These are phyloP conservation scores for Actinomortierella ambigua DNA, from an alignment of 371 early-diverging fungal species.

Conservation along the genomic window DNA sequence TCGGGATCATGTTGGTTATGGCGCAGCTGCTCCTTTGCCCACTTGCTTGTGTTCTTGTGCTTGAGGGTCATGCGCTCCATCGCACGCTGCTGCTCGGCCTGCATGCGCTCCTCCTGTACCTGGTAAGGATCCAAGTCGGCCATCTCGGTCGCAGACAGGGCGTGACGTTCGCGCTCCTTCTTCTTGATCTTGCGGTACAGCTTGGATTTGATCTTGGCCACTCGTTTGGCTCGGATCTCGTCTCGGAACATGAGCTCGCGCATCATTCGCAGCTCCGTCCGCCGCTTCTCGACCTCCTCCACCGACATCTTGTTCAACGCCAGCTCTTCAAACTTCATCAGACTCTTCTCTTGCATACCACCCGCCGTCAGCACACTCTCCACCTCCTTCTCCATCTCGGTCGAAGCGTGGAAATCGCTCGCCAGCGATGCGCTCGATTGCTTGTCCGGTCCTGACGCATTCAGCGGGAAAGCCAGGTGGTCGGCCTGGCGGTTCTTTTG, in stretches of 20 bases:
- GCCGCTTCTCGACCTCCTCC: slow-evolving; percentile 78
- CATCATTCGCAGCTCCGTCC: slow-evolving; percentile 85
- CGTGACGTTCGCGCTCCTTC: slow-evolving; percentile 65
- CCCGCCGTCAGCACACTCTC: slow-evolving; percentile 65
- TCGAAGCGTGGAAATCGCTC: slow-evolving; percentile 62
- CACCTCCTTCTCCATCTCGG: slow-evolving; percentile 84
- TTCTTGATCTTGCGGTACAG: slow-evolving; percentile 85
- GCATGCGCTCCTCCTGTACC: slow-evolving; percentile 62
- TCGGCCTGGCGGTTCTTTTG: slow-evolving; percentile 86
- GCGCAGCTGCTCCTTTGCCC: slow-evolving; percentile 86
- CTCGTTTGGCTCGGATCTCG: slow-evolving; percentile 89
- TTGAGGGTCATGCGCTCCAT: slow-evolving; percentile 93
- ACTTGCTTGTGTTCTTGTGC: slow-evolving; percentile 94
- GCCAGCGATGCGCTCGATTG: slow-evolving; percentile 66
- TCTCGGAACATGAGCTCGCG: slow-evolving; percentile 93
- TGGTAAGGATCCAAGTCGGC: slow-evolving; percentile 76
- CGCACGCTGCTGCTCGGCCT: slow-evolving; percentile 79
- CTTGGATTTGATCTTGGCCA: slow-evolving; percentile 97
- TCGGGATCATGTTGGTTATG: slow-evolving; percentile 71
- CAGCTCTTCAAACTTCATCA: slow-evolving; percentile 83
- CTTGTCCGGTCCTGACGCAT: slow-evolving; percentile 43
- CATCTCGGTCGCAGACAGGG: slow-evolving; percentile 60
- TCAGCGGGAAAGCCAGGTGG: slow-evolving; percentile 78
- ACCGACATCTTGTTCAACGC: slow-evolving; percentile 78
- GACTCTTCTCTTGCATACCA: slow-evolving; percentile 79